These are phyloP conservation scores for Colletotrichum cordylinicola DNA, from an alignment of 2,329 filamentous ascomycete genomes.

Conservation along the genomic window DNA sequence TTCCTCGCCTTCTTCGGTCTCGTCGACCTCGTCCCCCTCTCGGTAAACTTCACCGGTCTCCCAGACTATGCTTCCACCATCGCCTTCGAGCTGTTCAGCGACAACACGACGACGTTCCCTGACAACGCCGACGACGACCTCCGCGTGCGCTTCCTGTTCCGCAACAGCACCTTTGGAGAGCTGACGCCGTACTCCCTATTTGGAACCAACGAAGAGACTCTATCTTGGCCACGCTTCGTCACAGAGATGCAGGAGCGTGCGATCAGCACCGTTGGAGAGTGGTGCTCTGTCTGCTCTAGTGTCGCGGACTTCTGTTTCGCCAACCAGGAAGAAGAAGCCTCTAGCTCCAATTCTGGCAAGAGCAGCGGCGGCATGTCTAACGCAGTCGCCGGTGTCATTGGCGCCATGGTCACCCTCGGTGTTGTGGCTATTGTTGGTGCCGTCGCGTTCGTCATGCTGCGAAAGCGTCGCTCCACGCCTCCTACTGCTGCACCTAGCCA, in stretches of 20 bases:
- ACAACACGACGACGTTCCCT: slow-evolving; percentile 30
- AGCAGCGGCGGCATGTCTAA: slow-evolving; percentile 33
- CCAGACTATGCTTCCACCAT: slow-evolving; percentile 41
- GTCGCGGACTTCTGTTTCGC: slow-evolving; percentile 35
- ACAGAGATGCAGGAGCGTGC: slow-evolving; percentile 31
- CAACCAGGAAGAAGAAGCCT: slow-evolving; percentile 27
- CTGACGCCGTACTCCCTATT: slow-evolving; percentile 36
- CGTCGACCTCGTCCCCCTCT: slow-evolving; percentile 29
- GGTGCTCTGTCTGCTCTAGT: slow-evolving; percentile 34
- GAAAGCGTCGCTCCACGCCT: neutral
- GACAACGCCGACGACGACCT: slow-evolving; percentile 28
- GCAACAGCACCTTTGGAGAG: slow-evolving; percentile 36
- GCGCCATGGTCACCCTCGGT: slow-evolving; percentile 36
- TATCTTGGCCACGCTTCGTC: slow-evolving; percentile 33
- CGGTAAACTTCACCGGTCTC: slow-evolving; percentile 34
- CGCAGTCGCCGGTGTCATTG: slow-evolving; percentile 37
- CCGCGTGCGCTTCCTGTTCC: slow-evolving; percentile 38
- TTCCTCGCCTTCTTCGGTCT: slow-evolving; percentile 41
- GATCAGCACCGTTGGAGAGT: slow-evolving; percentile 33
- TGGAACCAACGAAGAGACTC: slow-evolving; percentile 29
- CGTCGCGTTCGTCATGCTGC: neutral
- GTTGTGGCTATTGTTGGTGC: slow-evolving; percentile 26
- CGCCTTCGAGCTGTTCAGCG: slow-evolving; percentile 38
- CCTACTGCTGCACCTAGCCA: neutral
- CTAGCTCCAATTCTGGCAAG: neutral